Base-by-base conservation (phyloP, 2,329 filamentous ascomycete species). In the Alternaria longipes region DNA sequence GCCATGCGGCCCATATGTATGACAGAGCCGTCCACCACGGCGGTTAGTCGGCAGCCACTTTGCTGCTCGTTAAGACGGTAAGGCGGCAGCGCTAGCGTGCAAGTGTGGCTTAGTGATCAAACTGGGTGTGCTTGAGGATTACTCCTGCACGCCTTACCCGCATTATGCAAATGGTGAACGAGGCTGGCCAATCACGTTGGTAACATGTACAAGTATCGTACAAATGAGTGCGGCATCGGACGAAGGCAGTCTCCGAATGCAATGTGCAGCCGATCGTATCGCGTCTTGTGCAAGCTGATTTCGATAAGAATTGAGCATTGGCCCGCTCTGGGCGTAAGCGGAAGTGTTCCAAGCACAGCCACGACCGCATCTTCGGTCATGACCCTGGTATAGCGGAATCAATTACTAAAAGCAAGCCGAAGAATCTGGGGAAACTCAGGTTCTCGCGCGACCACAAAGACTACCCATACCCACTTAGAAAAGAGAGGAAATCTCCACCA, bases 61-160 rank as follows among this genome's bases (percentile, higher is more conserved):
- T 14, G 40, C 16, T 41, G 41, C 34, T 32, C 54, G 58, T 60
- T 20, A 57, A 38, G 36, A 40, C 58, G 58, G 58, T 60, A 60
- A 51, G 54, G 47, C 53, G 46, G 53, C 58, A 24, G 20, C 58
- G 32, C 58, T 60, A 60, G 54, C 24, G 46, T 46, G 22, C 32
- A 52, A 53, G 46, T 50, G 34, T 52, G 54, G 20, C 46, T 46
- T 56, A 26, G 50, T 52, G 46, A 42, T 47, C 32, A 60, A 41
- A 30, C 32, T 36, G 53, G 26, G 32, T 14, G 56, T 22, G 51
- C 45, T 12, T 16, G 16, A 42, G 45, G 45, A 40, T 51, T 36
- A 28, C 28, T 26, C 20, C 20, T 30, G 40, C 28, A 46, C 40
- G 34, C 42, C 46, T 56, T 56, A 32, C 46, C 46, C 30, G 16